Evolutionary conservation across 495 filamentous ascomycete genomes (phyloP).

Genomic region (Penicillium coffeae): DNA sequence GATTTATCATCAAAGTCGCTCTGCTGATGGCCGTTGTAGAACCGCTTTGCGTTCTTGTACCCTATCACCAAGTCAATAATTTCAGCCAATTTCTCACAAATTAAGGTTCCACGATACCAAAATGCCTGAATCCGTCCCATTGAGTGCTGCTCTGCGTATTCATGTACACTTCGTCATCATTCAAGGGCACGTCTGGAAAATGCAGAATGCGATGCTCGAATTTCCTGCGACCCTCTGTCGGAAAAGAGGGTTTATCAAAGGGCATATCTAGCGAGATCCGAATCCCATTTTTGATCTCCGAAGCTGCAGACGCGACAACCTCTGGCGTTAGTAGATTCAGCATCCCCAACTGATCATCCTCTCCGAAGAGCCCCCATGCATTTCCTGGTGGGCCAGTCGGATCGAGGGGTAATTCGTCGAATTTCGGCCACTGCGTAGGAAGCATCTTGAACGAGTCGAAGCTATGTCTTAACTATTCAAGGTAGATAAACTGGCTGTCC

Average conservation of each 20-base stretch:
- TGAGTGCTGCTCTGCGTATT: constrained; percentile 1
- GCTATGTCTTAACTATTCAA: too few relatives aligned
- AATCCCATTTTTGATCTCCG: background rate
- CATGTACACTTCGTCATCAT: background rate
- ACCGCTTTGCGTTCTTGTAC: too few relatives aligned
- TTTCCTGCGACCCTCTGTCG: background rate
- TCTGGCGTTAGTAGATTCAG: background rate
- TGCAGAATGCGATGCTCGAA: background rate
- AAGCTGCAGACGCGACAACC: background rate
- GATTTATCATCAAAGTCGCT: background rate
- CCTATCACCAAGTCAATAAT: too few relatives aligned
- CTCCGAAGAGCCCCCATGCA: constrained; percentile 1
- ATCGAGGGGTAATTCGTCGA: background rate
- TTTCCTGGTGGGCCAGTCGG: background rate
- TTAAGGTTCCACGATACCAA: background rate
- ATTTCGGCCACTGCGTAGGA: background rate
- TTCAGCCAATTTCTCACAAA: too few relatives aligned
- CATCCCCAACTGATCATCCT: background rate
- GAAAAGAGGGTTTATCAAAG: background rate
- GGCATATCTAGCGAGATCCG: background rate
- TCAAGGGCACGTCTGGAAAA: background rate
- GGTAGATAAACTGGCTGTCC: too few relatives aligned
- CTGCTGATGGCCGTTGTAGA: background rate
- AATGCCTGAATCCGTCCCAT: background rate
- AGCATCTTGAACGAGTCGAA: too few relatives aligned